Evolutionary conservation across 163 green algal species (phyloP), one percentile per base, ranked within the genome.

Genomic region (Volvox carteri): DNA sequence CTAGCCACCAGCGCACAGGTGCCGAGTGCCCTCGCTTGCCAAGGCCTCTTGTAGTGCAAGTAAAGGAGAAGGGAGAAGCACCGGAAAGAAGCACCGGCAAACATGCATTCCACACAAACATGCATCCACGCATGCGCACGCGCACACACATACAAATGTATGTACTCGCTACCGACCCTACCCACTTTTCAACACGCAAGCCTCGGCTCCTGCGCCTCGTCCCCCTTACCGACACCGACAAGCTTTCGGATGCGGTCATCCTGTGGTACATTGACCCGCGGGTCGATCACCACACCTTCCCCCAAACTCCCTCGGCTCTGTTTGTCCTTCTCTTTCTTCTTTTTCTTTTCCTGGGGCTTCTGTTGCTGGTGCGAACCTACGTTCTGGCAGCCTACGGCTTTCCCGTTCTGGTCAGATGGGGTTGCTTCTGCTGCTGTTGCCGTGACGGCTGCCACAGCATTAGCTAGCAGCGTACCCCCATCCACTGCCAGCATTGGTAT

Each of bases 211-310:
- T 4, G 8, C 23, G 18, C n/a, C n/a, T n/a, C n/a, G n/a, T n/a
- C n/a, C n/a, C n/a, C n/a, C n/a, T n/a, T n/a, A n/a, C n/a, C 19
- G 37, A 28, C 52, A 19, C 81, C 81, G 33, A 80, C 30, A 42
- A 88, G 67, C 67, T 35, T 9, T 46, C 37, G 46, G 42, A 88
- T 88, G 23, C 81, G 81, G 28, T 62, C 67, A 0, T 80, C 81
- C 9, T 88, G 50, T 35, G 81, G 81, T 46, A 88, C 65, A 5
- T 33, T 58, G 33, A 42, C 4, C 67, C 18, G 44, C 21, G 33
- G 42, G 62, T 88, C 81, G 25, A 88, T 14, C 67, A 88, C 81
- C 44, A 44, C 48, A 19, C 81, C 81, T 23, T 80, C 65, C 21
- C 35, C 65, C 33, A 88, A 9, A 9, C 28, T 11, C n/a, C 42